Percentiles rank a stretch among this genome's conserved stretches.
Evolutionary conservation across 202 grass and related monocot species (phyloP).

Genomic region (Dendrocalamus latiflorus): DNA sequence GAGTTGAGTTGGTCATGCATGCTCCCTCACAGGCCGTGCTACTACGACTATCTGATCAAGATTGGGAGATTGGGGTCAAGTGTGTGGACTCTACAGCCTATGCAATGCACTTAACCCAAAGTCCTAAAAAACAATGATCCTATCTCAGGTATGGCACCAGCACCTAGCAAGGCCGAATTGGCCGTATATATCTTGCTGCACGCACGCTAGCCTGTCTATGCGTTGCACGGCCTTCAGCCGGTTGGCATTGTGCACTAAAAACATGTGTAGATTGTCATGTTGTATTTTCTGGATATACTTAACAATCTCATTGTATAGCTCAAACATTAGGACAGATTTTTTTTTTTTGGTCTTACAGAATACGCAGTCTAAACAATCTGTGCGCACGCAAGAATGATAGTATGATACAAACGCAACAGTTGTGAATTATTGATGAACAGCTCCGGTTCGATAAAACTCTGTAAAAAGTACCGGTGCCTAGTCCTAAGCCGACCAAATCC

Average conservation of each 20-base stretch:
- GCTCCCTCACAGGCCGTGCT: slow-evolving; percentile 1
- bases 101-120: slow-evolving; percentile 25
- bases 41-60: slow-evolving; percentile 15
- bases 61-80: slow-evolving; percentile 1
- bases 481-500: slow-evolving; percentile 20
- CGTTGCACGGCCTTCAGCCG: slow-evolving; percentile 1
- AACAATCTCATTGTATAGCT: neutral
- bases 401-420: neutral
- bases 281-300: neutral
- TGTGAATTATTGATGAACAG: neutral
- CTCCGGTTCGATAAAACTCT: neutral
- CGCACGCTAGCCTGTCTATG: slow-evolving; percentile 2
- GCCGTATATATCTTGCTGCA: neutral
- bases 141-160: slow-evolving; percentile 40
- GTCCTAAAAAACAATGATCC: slow-evolving; percentile 19
- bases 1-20: neutral
- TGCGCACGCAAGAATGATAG: neutral
- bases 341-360: neutral
- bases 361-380: neutral
- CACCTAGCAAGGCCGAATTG: neutral
- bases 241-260: neutral
- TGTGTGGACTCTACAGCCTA: slow-evolving; percentile 19
- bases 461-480: neutral
- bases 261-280: neutral
- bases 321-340: neutral